Evolutionary conservation across 2,329 filamentous ascomycete genomes (phyloP).

Genomic region (Pseudofabraea citricarpa): DNA sequence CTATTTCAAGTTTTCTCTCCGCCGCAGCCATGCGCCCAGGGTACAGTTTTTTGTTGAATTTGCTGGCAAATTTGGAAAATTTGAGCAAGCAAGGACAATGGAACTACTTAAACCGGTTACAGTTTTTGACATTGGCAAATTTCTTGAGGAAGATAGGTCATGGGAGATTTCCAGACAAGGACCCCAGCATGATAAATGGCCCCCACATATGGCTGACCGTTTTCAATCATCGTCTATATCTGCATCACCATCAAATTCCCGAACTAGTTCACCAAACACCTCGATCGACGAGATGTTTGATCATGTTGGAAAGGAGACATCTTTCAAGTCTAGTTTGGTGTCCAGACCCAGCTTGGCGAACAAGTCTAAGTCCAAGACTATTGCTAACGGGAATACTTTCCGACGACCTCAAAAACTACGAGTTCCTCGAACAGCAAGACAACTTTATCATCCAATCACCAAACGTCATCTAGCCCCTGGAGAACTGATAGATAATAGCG

Average conservation of each 20-base stretch:
- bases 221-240: conserved; percentile 16
- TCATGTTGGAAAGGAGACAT: not conserved
- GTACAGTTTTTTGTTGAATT: conserved; percentile 35
- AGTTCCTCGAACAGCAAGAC: conserved; percentile 15
- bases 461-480: conserved; percentile 21
- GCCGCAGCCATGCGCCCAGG: conserved; percentile 25
- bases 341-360: not conserved
- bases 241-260: conserved; percentile 19
- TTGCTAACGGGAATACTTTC: conserved; percentile 3
- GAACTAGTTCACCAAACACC: conserved; percentile 22
- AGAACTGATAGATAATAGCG: conserved; percentile 22
- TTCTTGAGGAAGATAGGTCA: conserved; percentile 39
- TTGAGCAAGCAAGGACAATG: conserved; percentile 32
- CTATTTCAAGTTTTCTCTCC: conserved; percentile 19
- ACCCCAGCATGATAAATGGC: conserved; percentile 28
- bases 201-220: conserved; percentile 11
- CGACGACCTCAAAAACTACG: conserved; percentile 4
- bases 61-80: conserved; percentile 17
- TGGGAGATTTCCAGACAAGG: conserved; percentile 40
- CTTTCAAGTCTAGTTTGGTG: too few species aligned
- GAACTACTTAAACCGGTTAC: conserved; percentile 38
- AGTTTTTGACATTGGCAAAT: conserved; percentile 40
- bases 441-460: conserved; percentile 22
- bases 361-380: conserved; percentile 1
- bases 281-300: conserved; percentile 11